A percentile compares a stretch with the other conserved stretches of the same genome.
Conservation (phyloP, 176 grass and related monocot genomes). For the Thalia dealbata region DNA sequence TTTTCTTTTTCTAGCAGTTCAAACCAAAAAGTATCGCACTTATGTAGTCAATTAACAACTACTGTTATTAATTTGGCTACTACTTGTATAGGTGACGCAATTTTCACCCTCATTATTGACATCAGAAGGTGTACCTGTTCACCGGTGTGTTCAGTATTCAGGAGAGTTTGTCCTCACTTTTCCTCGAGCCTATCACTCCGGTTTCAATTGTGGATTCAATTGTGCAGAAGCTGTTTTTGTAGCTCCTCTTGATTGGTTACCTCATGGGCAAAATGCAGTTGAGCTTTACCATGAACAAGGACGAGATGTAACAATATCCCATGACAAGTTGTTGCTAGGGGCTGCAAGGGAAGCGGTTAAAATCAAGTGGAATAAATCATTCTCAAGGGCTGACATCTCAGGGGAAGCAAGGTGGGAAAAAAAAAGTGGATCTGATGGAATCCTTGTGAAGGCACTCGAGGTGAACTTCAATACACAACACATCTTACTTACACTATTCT, state of each 20-base stretch:
- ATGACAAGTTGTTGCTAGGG: constrained; percentile 85
- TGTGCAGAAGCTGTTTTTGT: constrained; percentile 98
- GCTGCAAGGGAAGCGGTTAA: constrained; percentile 77
- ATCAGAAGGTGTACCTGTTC: constrained; percentile 73
- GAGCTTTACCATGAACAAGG: constrained; percentile 71
- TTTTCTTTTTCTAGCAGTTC: neutral
- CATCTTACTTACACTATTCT: neutral
- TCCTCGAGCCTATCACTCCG: constrained; percentile 79
- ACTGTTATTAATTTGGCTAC: neutral
- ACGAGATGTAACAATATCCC: constrained; percentile 70
- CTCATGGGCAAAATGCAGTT: constrained; percentile 78
- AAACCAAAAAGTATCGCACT: neutral
- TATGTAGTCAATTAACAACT: neutral
- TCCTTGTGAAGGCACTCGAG: constrained; percentile 67
- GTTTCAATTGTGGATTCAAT: constrained; percentile 95
- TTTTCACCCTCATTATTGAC: constrained; percentile 84
- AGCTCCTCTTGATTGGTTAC: constrained; percentile 94
- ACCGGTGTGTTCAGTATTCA: constrained; percentile 66
- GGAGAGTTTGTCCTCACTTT: constrained; percentile 93
- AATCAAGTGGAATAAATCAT: constrained; percentile 71
- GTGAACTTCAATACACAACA: constrained; percentile 26
- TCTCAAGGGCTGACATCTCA: constrained; percentile 44
- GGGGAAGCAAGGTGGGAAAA: constrained; percentile 71
- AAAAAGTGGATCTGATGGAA: constrained; percentile 49
- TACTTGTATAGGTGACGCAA: constrained; percentile 53